phyloP scores from a whole-genome alignment of 75 land plant species.

The Isoetes taiwanensis region DNA sequence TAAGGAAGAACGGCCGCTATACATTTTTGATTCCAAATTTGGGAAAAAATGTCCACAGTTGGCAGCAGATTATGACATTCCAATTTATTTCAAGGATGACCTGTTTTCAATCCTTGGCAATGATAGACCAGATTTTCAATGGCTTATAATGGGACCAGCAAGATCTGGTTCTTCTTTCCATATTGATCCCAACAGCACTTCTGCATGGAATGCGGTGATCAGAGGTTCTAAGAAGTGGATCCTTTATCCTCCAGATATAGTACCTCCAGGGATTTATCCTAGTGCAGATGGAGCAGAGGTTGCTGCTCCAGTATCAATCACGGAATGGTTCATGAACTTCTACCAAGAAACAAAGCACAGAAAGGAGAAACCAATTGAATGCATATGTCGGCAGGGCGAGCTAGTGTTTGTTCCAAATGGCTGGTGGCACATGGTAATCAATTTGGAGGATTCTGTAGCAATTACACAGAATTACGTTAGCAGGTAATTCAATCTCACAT shows the following conservation, averaged over 20 bases:
- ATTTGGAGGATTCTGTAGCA: conserved; percentile 91
- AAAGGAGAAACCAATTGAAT: conserved; percentile 32
- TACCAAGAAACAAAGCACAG: conserved; percentile 47
- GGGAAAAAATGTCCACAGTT: conserved; percentile 58
- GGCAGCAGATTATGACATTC: conserved; percentile 59
- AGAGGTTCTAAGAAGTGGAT: conserved; percentile 92
- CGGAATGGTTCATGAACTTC: conserved; percentile 85
- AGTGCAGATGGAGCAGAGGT: conserved; percentile 88
- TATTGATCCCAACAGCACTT: conserved; percentile 90
- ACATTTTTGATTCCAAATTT: conserved; percentile 82
- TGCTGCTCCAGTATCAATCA: conserved; percentile 65
- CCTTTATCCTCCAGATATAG: conserved; percentile 79
- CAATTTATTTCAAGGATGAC: conserved; percentile 73
- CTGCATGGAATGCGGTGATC: conserved; percentile 95
- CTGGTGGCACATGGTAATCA: conserved; percentile 80
- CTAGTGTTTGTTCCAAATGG: conserved; percentile 50
- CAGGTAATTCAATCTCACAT: conserved; percentile 30
- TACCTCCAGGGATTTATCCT: conserved; percentile 89
- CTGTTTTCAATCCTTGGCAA: conserved; percentile 61
- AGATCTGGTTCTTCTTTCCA: conserved; percentile 93
- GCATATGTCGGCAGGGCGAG: conserved; percentile 67
- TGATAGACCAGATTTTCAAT: conserved; percentile 75
- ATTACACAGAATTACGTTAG: conserved; percentile 95
- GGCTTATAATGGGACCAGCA: conserved; percentile 91
- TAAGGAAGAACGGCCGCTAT: conserved; percentile 81